Evolutionary conservation across 352 stramenopile species (phyloP), one percentile per base, ranked within the genome.

Genomic region (Globisporangium sylvaticum): DNA sequence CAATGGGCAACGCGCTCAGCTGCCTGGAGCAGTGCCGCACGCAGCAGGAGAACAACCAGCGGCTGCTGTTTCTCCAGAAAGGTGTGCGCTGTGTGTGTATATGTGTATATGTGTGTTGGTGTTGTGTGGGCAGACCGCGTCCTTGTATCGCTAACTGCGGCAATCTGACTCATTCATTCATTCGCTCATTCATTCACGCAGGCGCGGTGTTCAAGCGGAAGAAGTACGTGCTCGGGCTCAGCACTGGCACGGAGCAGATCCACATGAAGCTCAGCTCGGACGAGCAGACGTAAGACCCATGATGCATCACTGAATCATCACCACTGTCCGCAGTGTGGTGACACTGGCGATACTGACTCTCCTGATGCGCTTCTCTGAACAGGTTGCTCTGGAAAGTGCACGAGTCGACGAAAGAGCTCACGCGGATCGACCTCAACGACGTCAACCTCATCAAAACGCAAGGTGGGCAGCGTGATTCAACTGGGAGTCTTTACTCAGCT

Each of bases 1-100:
- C 10, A 42, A 89, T 94, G 86, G 86, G 86, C 58, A 94, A 94
- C 71, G 70, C 83, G 64, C 78, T 94, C 67, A 92, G 91, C 68
- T 94, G 86, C 71, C 65, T 92, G 18, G 76, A 85, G 76, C 81
- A 92, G 69, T 94, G 86, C 67, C 83, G 87, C 58, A 72, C 78
- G 62, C 76, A 85, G 32, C 78, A 85, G 34, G 84, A 94, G 72
- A 76, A 78, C 58, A 69, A 79, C 29, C 79, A 92, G 76, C 78
- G 81, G 4, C 69, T 92, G 25, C 67, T 90, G 15, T 72, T 89
- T n/a, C 81, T 94, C 4, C 84, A 91, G 44, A 83, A 91, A 89
- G 84, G 84, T 88, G 60, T 6, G 53, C 9, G 22, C 29, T 55
- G 27, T 22, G 0, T 10, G 29, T 32, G 29, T 32, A 9, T 31